These are phyloP conservation scores for Physcomitrellopsis africana DNA, from an alignment of 225 moss, liverwort and hornwort species.

Conservation along the genomic window DNA sequence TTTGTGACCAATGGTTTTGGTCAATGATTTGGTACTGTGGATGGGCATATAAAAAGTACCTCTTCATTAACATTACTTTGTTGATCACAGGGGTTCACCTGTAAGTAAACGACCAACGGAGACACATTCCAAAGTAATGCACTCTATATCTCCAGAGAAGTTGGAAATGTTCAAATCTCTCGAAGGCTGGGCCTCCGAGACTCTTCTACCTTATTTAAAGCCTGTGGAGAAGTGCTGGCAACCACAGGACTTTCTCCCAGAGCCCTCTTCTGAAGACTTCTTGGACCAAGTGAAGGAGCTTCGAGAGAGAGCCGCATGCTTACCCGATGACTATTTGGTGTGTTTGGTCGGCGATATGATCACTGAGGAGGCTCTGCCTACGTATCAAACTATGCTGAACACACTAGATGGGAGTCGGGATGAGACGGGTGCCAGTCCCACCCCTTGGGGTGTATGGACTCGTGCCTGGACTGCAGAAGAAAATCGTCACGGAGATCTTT, in stretches of 20 bases:
- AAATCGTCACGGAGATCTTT: slow-evolving; percentile 72
- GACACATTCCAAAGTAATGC: slow-evolving; percentile 52
- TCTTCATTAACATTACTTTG: slow-evolving; percentile 14
- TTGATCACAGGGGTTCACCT: slow-evolving; percentile 26
- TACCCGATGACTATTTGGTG: slow-evolving; percentile 77
- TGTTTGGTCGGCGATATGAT: slow-evolving; percentile 81
- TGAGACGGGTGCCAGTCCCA: slow-evolving; percentile 75
- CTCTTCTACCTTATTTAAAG: slow-evolving; percentile 59
- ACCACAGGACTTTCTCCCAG: slow-evolving; percentile 71
- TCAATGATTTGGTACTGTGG: too few relatives aligned
- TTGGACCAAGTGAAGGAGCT: slow-evolving; percentile 70
- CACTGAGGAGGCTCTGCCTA: slow-evolving; percentile 76
- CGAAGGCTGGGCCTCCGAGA: slow-evolving; percentile 66
- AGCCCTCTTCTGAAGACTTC: slow-evolving; percentile 67
- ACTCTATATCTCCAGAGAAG: slow-evolving; percentile 66
- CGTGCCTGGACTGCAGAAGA: slow-evolving; percentile 85
- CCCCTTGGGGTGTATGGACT: slow-evolving; percentile 82
- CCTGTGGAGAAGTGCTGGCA: slow-evolving; percentile 83
- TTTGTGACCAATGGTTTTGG: too few relatives aligned
- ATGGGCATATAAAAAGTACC: not conserved
- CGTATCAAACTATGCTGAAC: slow-evolving; percentile 81
- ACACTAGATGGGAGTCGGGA: slow-evolving; percentile 69
- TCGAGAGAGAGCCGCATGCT: slow-evolving; percentile 51
- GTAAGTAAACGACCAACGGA: slow-evolving; percentile 43
- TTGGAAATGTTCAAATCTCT: slow-evolving; percentile 67